A percentile compares a stretch with the other conserved stretches of the same genome.
These are phyloP conservation scores for Thalassiosira sp. DNA, from an alignment of 352 stramenopile species.

Conservation along the genomic window DNA sequence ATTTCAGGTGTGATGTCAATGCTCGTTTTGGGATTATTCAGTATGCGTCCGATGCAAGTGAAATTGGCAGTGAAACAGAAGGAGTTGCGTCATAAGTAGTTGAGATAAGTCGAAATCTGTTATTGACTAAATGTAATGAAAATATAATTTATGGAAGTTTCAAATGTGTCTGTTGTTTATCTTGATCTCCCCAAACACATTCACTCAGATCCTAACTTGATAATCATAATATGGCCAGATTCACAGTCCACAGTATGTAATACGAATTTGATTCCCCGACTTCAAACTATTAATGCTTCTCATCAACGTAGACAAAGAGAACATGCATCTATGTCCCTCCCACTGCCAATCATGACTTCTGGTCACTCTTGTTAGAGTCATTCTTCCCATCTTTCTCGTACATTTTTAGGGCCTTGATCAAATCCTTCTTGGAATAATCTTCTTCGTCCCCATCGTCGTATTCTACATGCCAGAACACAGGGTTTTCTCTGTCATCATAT, in stretches of 20 bases:
- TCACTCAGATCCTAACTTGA: too few species aligned
- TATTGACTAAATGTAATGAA: background rate
- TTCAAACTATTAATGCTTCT: background rate
- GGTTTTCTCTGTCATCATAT: conserved; percentile 49
- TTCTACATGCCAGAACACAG: conserved; percentile 49
- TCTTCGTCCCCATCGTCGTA: conserved; percentile 63
- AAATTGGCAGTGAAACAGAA: background rate
- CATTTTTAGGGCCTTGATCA: conserved; percentile 48
- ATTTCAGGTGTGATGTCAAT: conserved; percentile 82
- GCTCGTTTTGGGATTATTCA: conserved; percentile 81
- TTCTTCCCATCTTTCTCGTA: conserved; percentile 33
- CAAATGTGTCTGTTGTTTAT: too few species aligned
- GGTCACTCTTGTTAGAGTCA: conserved; percentile 20
- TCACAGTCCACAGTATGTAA: too few species aligned
- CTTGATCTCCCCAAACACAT: too few species aligned
- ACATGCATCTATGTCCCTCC: background rate
- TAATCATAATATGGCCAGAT: too few species aligned
- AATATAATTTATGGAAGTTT: background rate
- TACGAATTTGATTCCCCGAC: background rate
- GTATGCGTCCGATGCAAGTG: conserved; percentile 24
- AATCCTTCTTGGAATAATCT: conserved; percentile 53
- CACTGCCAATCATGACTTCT: background rate
- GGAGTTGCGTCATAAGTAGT: background rate
- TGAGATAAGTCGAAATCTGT: background rate
- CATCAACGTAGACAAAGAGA: background rate